Conservation (phyloP, 208 protist genomes). For the Trypanosoma avium region DNA sequence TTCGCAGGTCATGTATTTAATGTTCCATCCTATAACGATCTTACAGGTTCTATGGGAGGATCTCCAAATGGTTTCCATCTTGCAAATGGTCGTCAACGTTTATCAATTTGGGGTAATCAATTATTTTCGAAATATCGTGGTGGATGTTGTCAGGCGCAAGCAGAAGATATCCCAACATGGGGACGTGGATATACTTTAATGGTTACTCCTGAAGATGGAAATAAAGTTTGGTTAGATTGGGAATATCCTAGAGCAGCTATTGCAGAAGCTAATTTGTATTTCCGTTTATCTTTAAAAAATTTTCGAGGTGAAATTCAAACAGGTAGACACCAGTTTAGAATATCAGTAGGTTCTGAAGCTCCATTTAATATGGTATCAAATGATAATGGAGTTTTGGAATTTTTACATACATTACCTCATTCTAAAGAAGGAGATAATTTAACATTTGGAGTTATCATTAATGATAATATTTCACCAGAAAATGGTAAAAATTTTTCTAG, state of each 20-base stretch:
- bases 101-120: slow-evolving; percentile 2
- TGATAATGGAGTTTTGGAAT: slow-evolving; percentile 7
- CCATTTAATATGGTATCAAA: background rate
- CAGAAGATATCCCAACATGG: slow-evolving; percentile 1
- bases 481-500: background rate
- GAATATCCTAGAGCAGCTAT: background rate
- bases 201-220: background rate
- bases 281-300: background rate
- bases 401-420: background rate
- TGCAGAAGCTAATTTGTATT: slow-evolving; percentile 4
- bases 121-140: background rate
- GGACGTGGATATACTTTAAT: slow-evolving; percentile 10
- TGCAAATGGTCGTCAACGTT: background rate
- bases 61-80: background rate
- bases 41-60: background rate
- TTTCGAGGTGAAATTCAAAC: slow-evolving; percentile 4
- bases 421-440: background rate
- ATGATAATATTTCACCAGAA: background rate
- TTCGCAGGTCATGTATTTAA: background rate
- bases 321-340: background rate
- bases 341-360: background rate
- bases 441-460: background rate
- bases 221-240: slow-evolving; percentile 8
- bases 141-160: slow-evolving; percentile 8
- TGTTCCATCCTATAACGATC: slow-evolving; percentile 3